Evolutionary conservation across 768 basidiomycete genomes (phyloP).

Genomic region (Russula sp.): DNA sequence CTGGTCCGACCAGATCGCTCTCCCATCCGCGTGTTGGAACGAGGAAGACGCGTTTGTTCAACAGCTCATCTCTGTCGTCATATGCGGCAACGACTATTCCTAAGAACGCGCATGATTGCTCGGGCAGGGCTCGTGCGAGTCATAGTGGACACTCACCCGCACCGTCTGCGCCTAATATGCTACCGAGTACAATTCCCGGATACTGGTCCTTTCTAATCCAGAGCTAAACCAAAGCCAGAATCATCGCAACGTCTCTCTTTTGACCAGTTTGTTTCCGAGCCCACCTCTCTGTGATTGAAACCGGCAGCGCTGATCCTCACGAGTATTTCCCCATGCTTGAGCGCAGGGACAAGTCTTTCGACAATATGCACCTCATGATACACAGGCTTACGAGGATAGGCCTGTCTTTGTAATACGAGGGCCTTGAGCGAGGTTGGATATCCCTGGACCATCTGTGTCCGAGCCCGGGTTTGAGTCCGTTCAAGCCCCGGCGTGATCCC

Average conservation of each 20-base stretch:
- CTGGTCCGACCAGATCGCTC: conserved; percentile 55
- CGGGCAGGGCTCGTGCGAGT: too few relatives aligned
- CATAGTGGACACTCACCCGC: conserved; percentile 43
- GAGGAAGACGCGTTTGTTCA: conserved; percentile 67
- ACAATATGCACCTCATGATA: conserved; percentile 55
- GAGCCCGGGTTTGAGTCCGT: too few relatives aligned
- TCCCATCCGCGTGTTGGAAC: conserved; percentile 76
- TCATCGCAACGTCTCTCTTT: background rate
- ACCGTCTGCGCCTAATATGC: conserved; percentile 64
- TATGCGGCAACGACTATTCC: conserved; percentile 59
- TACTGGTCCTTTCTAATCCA: conserved; percentile 71
- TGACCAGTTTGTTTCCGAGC: background rate
- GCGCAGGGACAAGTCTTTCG: conserved; percentile 42
- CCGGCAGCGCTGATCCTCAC: conserved; percentile 63
- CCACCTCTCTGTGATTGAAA: conserved; percentile 66
- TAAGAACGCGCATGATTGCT: conserved; percentile 25
- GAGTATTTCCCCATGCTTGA: conserved; percentile 54
- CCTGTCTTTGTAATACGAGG: background rate
- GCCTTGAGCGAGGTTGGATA: conserved; percentile 4
- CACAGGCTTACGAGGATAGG: conserved; percentile 30
- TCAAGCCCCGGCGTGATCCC: too few relatives aligned
- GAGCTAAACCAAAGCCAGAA: conserved; percentile 37
- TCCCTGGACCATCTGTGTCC: background rate
- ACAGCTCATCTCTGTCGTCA: conserved; percentile 47
- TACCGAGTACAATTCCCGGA: conserved; percentile 54